phyloP scores from a whole-genome alignment of 1,139 yeast species.

The Barnettozyma hawaiiensis region DNA sequence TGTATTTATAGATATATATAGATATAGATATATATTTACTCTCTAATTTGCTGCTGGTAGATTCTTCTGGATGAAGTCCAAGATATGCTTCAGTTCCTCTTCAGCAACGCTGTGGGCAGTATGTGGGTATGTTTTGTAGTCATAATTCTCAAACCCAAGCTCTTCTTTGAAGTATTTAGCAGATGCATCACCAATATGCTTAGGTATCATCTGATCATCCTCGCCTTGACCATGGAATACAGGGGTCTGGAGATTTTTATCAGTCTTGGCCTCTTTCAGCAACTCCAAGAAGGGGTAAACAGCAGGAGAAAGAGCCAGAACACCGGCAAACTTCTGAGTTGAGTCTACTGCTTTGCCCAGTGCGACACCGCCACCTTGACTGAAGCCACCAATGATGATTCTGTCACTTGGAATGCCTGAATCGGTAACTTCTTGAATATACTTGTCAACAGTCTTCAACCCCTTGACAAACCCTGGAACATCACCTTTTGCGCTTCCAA shows the following conservation, averaged over 20 bases:
- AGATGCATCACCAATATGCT: constrained; percentile 44
- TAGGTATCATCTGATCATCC: constrained; percentile 59
- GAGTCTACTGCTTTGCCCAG: constrained; percentile 47
- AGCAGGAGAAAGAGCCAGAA: constrained; percentile 75
- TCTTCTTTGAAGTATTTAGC: constrained; percentile 37
- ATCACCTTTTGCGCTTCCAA: constrained; percentile 40
- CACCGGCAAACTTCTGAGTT: constrained; percentile 70
- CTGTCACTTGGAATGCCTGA: constrained; percentile 60
- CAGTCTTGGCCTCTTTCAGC: constrained; percentile 30
- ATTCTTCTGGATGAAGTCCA: constrained; percentile 12
- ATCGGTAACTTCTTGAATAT: constrained; percentile 50
- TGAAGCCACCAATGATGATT: constrained; percentile 86
- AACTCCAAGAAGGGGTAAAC: constrained; percentile 44
- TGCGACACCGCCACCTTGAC: constrained; percentile 87
- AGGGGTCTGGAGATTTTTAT: constrained; percentile 58
- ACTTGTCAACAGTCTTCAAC: constrained; percentile 44
- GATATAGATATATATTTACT: background rate
- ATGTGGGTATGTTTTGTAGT: constrained; percentile 49
- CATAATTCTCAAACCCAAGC: constrained; percentile 48
- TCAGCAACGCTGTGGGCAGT: constrained; percentile 18
- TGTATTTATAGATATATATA: background rate
- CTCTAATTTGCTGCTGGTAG: constrained; percentile 12
- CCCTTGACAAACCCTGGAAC: constrained; percentile 57
- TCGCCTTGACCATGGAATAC: constrained; percentile 88
- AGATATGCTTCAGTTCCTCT: constrained; percentile 17